phyloP scores from a whole-genome alignment of 352 stramenopile genomes.

The Globisporangium splendens region DNA sequence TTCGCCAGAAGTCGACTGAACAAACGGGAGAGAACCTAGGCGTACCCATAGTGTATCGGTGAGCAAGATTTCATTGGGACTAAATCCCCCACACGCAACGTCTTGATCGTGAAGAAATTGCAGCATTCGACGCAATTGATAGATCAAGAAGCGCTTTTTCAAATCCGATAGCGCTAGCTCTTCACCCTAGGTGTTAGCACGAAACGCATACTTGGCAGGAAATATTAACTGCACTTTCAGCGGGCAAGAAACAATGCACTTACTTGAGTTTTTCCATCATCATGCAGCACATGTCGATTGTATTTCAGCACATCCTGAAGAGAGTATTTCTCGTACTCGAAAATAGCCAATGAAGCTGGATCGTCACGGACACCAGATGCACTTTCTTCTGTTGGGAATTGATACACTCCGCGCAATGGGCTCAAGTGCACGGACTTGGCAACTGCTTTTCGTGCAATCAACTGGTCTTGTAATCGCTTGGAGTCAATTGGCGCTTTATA shows the following conservation, averaged over 20 bases:
- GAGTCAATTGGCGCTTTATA: conserved; percentile 15
- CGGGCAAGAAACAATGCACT: not conserved
- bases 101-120: conserved; percentile 39
- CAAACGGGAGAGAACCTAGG: conserved; percentile 34
- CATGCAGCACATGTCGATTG: conserved; percentile 54
- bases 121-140: conserved; percentile 49
- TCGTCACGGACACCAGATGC: not conserved
- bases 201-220: too few species aligned
- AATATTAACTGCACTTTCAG: too few species aligned
- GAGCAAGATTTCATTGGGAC: conserved; percentile 37
- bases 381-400: not conserved
- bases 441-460: not conserved
- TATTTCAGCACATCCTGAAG: conserved; percentile 72
- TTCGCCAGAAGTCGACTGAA: not conserved
- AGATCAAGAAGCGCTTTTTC: conserved; percentile 69
- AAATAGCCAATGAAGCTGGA: conserved; percentile 35
- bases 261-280: conserved; percentile 15
- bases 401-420: conserved; percentile 34
- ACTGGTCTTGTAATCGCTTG: not conserved
- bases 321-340: conserved; percentile 67
- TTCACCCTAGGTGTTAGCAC: conserved; percentile 13
- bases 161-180: conserved; percentile 37
- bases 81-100: conserved; percentile 40
- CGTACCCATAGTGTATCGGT: conserved; percentile 49
- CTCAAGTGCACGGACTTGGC: conserved; percentile 23